Base-by-base conservation (phyloP, 2,329 filamentous ascomycete species). In the Eurotiales sp. region DNA sequence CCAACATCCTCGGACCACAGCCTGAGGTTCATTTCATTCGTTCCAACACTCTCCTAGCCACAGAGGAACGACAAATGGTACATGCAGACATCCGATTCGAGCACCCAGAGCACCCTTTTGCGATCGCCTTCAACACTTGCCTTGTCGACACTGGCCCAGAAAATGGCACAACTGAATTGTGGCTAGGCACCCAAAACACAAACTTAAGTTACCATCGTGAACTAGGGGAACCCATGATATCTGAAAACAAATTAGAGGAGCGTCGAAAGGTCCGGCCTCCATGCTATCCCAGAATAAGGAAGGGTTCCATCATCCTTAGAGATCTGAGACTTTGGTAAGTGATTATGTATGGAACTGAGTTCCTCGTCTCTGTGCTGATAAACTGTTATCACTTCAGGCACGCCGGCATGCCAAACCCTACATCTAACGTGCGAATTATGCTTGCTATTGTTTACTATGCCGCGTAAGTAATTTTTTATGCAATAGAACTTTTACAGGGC, bases 401-500 rank as follows among this genome's bases (percentile, higher is more conserved):
- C 41, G 64, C 63, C 3, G 63, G 64, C n/a, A 66, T 67, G 64
- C 64, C 64, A 3, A 67, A 67, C 21, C 25, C 46, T 11, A 63
- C 58, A 29, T 53, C 59, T 29, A 34, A 53, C 21, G 57, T 64
- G 37, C 55, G 62, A 30, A 58, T 63, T 46, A 65, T 66, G 63
- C 50, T 66, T 3, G 63, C 57, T 4, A 37, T 63, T 17, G 61
- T 59, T 1, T 65, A 65, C 29, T 58, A 64, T 22, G 50, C 42
- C 17, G 17, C 41, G 23, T 42, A 21, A 42, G 39, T 25, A 23
- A n/a, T n/a, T n/a, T n/a, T n/a, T n/a, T n/a, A n/a, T n/a, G n/a
- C n/a, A n/a, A n/a, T n/a, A n/a, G n/a, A n/a, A n/a, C n/a, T n/a
- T n/a, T n/a, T n/a, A n/a, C n/a, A n/a, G n/a, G n/a, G n/a, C n/a